Evolutionary conservation across 495 filamentous ascomycete species (phyloP).

Genomic region (Lasiosphaeris hirsuta): DNA sequence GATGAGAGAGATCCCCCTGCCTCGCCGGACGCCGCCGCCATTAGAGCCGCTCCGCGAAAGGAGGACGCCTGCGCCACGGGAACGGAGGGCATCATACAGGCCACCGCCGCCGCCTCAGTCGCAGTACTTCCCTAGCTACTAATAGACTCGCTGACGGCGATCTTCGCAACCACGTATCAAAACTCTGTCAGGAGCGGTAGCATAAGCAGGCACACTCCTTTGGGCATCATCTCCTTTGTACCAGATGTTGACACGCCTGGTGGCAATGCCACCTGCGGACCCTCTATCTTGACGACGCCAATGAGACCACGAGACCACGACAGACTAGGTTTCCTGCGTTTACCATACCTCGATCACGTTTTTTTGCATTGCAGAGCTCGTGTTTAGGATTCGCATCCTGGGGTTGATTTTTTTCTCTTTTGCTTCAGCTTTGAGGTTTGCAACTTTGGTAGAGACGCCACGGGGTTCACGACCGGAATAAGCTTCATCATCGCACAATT

Average conservation of each 20-base stretch:
- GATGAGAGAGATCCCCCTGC: slow-evolving; percentile 16
- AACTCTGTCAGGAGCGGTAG: neutral
- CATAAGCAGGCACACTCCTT: slow-evolving; percentile 1
- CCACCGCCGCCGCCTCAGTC: slow-evolving; percentile 26
- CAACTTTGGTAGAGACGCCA: neutral
- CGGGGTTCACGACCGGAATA: neutral
- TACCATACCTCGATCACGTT: slow-evolving; percentile 8
- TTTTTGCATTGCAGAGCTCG: slow-evolving; percentile 21
- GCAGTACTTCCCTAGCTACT: slow-evolving; percentile 23
- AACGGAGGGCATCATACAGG: slow-evolving; percentile 25
- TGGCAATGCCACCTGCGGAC: neutral
- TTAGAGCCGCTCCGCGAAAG: slow-evolving; percentile 31
- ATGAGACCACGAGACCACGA: slow-evolving; percentile 25
- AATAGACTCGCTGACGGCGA: neutral
- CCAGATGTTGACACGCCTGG: neutral
- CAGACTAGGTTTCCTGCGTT: slow-evolving; percentile 5
- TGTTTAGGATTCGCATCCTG: slow-evolving; percentile 7
- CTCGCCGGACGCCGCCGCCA: slow-evolving; percentile 32
- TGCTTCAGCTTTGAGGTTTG: neutral
- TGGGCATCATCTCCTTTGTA: slow-evolving; percentile 10
- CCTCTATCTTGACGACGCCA: slow-evolving; percentile 14
- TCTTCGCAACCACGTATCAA: neutral
- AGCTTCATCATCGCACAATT: neutral
- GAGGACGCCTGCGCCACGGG: slow-evolving; percentile 31
- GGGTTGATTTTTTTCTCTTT: slow-evolving; percentile 9